A percentile compares a stretch with the other conserved stretches of the same genome.
Evolutionary conservation across 2,329 filamentous ascomycete species (phyloP).

Genomic region (Balansia obtecta): DNA sequence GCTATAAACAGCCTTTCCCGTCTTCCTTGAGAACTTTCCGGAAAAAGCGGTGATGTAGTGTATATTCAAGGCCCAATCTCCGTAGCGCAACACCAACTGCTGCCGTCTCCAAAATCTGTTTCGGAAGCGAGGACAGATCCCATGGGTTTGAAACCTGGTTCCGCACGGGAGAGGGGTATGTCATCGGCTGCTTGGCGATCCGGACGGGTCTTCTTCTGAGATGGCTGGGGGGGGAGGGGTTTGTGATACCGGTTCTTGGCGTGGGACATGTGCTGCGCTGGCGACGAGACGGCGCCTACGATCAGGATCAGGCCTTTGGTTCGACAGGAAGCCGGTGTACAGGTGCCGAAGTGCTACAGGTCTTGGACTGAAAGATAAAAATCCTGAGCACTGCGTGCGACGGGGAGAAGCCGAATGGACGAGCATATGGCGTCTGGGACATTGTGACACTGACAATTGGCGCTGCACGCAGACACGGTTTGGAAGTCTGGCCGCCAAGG

Average conservation of each 20-base stretch:
- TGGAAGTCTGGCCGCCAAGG: not conserved
- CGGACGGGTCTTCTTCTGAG: constrained; percentile 36
- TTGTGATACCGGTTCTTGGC: constrained; percentile 41
- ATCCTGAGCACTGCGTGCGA: too few relatives aligned
- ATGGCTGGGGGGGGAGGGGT: constrained; percentile 44
- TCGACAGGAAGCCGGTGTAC: constrained; percentile 12
- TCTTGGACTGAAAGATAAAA: too few relatives aligned
- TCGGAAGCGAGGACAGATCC: constrained; percentile 43
- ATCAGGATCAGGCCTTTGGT: constrained; percentile 10
- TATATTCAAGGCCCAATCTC: constrained; percentile 46
- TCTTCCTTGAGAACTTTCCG: not conserved
- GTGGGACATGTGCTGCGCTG: constrained; percentile 47
- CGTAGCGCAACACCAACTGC: constrained; percentile 57
- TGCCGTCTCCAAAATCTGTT: constrained; percentile 51
- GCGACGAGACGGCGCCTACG: not conserved
- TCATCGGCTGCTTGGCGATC: constrained; percentile 48
- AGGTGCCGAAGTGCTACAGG: constrained; percentile 4
- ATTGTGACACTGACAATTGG: too few relatives aligned
- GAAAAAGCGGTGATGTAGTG: not conserved
- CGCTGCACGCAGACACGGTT: not conserved
- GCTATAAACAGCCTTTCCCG: not conserved
- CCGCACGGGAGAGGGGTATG: constrained; percentile 51
- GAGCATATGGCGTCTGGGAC: too few relatives aligned
- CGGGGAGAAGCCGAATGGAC: too few relatives aligned
- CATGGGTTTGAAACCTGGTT: constrained; percentile 39